Evolutionary conservation across 2,329 filamentous ascomycete genomes (phyloP), one percentile per base, ranked within the genome.

Genomic region (Apiospora malaysiana): DNA sequence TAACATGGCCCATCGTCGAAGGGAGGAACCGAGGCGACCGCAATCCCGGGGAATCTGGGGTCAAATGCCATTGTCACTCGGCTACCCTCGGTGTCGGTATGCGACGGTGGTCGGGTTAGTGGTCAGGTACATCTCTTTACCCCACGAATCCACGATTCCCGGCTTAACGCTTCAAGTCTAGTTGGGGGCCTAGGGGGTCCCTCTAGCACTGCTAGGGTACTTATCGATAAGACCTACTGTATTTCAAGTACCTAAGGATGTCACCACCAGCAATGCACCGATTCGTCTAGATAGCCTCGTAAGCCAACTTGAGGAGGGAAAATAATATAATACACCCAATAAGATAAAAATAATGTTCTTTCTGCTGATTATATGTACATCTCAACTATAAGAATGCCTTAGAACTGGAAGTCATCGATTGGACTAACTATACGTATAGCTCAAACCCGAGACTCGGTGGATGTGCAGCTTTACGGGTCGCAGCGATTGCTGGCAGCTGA

Each of bases 191-290:
- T 23, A 49, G 46, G 46, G 21, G n/a, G 46, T 6, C 32, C 32
- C 32, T 32, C 32, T 21, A 49, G 47, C 21, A 23, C 23, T 51
- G 47, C 49, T 56, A 56, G 49, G 49, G 49, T 56, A 56, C 49
- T 56, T 56, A 56, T 59, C 51, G 51, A 59, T 59, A 59, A 45
- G 42, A n/a, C n/a, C n/a, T n/a, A n/a, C n/a, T n/a, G n/a, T n/a
- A n/a, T n/a, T n/a, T n/a, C n/a, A n/a, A n/a, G n/a, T n/a, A n/a
- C n/a, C n/a, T n/a, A n/a, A n/a, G n/a, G n/a, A n/a, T n/a, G n/a
- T n/a, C n/a, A n/a, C n/a, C n/a, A n/a, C n/a, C n/a, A n/a, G n/a
- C n/a, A n/a, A n/a, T n/a, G n/a, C n/a, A n/a, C n/a, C n/a, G n/a
- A n/a, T n/a, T n/a, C n/a, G n/a, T n/a, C n/a, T n/a, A n/a, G n/a